These are phyloP conservation scores for Globisporangium lucens DNA, from an alignment of 352 stramenopile genomes.

Conservation along the genomic window DNA sequence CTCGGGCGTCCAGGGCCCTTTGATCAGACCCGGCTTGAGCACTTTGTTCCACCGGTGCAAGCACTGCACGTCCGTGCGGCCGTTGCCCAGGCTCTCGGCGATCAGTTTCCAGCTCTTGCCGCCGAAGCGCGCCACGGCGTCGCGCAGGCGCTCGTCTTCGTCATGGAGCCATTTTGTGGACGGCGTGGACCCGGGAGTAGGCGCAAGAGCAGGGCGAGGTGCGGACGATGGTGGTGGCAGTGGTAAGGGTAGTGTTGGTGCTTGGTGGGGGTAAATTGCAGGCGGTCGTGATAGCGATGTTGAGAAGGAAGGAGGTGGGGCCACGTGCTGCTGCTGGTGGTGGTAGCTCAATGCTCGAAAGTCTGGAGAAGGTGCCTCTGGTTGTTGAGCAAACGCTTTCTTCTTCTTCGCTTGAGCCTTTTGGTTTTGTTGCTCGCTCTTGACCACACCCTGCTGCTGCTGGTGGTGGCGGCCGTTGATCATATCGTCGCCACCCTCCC, in stretches of 20 bases:
- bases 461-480: not conserved
- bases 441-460: not conserved
- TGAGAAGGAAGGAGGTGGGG: not conserved
- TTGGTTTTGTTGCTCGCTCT: not conserved
- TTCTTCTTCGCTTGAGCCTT: not conserved
- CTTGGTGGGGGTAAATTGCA: not conserved
- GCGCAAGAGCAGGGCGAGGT: conserved; percentile 5
- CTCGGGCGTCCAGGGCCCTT: conserved; percentile 87
- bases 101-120: conserved; percentile 96
- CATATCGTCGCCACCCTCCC: not conserved
- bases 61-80: conserved; percentile 91
- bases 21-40: conserved; percentile 85
- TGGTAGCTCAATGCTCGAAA: not conserved
- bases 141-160: conserved; percentile 87
- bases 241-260: not conserved
- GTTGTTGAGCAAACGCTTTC: not conserved
- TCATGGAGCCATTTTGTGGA: conserved; percentile 85
- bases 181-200: conserved; percentile 3
- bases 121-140: conserved; percentile 87
- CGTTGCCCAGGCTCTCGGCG: conserved; percentile 84
- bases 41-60: conserved; percentile 97
- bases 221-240: conserved; percentile 8
- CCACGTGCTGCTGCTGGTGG: not conserved
- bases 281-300: not conserved
- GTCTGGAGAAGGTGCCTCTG: not conserved